Conservation (phyloP, 1,284 basidiomycete genomes). For the Ceraceosorus bombacis region DNA sequence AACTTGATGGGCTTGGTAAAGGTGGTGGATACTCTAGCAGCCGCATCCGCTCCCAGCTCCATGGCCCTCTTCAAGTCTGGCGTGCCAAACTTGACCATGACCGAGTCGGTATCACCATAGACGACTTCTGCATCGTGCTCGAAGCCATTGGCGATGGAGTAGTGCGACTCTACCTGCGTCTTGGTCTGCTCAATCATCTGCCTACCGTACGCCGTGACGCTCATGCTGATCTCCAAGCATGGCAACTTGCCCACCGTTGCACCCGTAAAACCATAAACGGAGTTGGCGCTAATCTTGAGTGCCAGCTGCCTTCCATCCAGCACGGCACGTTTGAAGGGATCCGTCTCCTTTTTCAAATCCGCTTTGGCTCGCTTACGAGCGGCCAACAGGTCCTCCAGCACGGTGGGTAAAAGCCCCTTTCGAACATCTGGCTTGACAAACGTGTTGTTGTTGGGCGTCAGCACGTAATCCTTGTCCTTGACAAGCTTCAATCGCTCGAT, state of each 20-base stretch:
- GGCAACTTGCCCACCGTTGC: constrained; percentile 47
- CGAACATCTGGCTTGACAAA: constrained; percentile 37
- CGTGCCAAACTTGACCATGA: constrained; percentile 48
- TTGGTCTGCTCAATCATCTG: constrained; percentile 49
- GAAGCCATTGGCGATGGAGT: constrained; percentile 47
- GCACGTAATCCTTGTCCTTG: constrained; percentile 41
- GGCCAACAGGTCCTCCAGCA: constrained; percentile 41
- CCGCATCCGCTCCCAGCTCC: constrained; percentile 72
- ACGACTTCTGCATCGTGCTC: constrained; percentile 46
- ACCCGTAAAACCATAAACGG: constrained; percentile 48
- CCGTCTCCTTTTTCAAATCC: constrained; percentile 47
- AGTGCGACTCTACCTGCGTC: constrained; percentile 37
- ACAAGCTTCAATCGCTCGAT: constrained; percentile 42
- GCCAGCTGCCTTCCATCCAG: constrained; percentile 47
- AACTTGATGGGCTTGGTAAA: constrained; percentile 46
- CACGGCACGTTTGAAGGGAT: constrained; percentile 46
- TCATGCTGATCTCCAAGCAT: constrained; percentile 48
- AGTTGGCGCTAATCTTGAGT: constrained; percentile 47
- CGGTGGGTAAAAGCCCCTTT: constrained; percentile 44
- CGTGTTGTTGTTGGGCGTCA: constrained; percentile 45
- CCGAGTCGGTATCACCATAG: constrained; percentile 48
- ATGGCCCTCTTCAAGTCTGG: constrained; percentile 39
- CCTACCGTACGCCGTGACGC: constrained; percentile 47
- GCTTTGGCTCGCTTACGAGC: constrained; percentile 47
- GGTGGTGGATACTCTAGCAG: constrained; percentile 63